Conservation (phyloP, 176 grass and related monocot genomes). For the Elaeis guineensis region DNA sequence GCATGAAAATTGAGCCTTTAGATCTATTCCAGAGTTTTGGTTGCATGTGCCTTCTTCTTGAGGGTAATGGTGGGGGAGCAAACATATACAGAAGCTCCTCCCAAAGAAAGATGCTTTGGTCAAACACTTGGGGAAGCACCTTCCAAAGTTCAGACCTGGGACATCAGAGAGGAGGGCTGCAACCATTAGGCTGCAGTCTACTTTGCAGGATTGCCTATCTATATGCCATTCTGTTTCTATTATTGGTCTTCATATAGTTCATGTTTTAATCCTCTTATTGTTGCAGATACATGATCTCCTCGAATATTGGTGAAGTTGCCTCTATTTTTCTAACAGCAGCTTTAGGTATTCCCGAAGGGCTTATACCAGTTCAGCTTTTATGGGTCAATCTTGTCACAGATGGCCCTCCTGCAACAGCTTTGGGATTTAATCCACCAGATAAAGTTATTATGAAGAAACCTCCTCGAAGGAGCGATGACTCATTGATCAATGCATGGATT, state of each 20-base stretch:
- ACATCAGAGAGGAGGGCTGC: too few relatives aligned
- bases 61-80: too few relatives aligned
- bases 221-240: background rate
- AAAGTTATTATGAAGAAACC: slow-evolving; percentile 99
- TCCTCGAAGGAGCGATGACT: slow-evolving; percentile 80
- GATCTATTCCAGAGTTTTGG: too few relatives aligned
- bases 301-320: slow-evolving; percentile 98
- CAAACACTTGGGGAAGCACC: too few relatives aligned
- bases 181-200: too few relatives aligned
- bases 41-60: too few relatives aligned
- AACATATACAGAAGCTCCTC: too few relatives aligned
- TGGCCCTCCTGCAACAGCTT: slow-evolving; percentile 84
- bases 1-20: too few relatives aligned
- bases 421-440: slow-evolving; percentile 96
- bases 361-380: slow-evolving; percentile 96
- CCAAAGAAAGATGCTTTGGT: too few relatives aligned
- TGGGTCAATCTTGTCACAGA: slow-evolving; percentile 98
- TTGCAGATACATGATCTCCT: slow-evolving; percentile 95
- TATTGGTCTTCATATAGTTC: background rate
- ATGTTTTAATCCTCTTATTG: background rate
- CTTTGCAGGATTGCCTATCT: too few relatives aligned
- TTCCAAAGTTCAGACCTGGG: too few relatives aligned
- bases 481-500: slow-evolving; percentile 91
- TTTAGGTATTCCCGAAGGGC: slow-evolving; percentile 89
- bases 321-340: slow-evolving; percentile 92